phyloP scores from a whole-genome alignment of 164 flowering plant genomes.

The Stephania yunnanensis region DNA sequence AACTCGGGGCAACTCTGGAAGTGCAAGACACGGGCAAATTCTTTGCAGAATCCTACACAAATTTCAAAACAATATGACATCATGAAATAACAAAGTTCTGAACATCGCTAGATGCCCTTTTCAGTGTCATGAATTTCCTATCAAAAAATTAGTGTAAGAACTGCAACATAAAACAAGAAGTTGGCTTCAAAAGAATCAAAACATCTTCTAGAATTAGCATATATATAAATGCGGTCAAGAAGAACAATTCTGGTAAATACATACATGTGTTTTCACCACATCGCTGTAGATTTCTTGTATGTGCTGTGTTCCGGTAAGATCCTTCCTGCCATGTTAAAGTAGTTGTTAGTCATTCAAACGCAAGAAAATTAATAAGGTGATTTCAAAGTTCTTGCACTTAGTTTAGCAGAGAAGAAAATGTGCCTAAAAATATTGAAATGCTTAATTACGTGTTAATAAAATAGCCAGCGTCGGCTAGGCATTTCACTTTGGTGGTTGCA shows the following conservation, averaged over 20 bases:
- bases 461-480: constrained; percentile 92
- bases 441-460: constrained; percentile 87
- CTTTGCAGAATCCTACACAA: constrained; percentile 66
- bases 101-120: background rate
- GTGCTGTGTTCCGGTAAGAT: constrained; percentile 58
- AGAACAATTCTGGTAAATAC: constrained; percentile 1
- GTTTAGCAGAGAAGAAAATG: background rate
- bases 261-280: constrained; percentile 59
- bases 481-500: constrained; percentile 61
- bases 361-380: background rate
- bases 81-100: background rate
- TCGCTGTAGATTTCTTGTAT: constrained; percentile 49
- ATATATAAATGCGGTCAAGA: background rate
- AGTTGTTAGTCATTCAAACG: background rate
- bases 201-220: background rate
- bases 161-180: background rate
- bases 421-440: background rate
- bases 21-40: constrained; percentile 71
- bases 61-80: background rate
- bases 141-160: background rate
- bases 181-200: background rate
- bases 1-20: constrained; percentile 45
- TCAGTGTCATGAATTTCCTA: background rate
- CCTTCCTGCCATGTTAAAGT: constrained; percentile 26
- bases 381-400: background rate